Base-by-base conservation (phyloP, 2,329 filamentous ascomycete species). In the Bipolaris sorokiniana region DNA sequence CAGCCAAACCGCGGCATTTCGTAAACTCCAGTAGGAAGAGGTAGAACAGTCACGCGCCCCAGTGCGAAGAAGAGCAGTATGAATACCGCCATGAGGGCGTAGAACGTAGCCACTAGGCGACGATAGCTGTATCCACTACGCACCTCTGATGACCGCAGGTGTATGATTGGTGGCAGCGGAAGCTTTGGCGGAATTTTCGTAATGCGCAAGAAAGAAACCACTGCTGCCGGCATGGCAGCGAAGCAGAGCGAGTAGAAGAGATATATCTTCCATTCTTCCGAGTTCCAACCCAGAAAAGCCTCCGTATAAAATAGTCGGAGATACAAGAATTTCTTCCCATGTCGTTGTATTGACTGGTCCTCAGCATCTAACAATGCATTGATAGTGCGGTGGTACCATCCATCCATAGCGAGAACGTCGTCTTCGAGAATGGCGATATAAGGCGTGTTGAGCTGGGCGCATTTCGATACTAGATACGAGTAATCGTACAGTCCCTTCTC, bases 221-320 rank as follows among this genome's bases (percentile, higher is more conserved):
- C 51, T n/a, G 54, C 36, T 20, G 64, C 66, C 7, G 65, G 63
- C 3, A 69, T 33, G 15, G 41, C 40, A 31, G 68, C 63, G 5
- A 66, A 56, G 48, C 38, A 63, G 4, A 76, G 31, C 1, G 77
- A 79, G 54, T 66, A 73, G 34, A 71, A 65, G 2, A 79, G 54
- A 49, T 80, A 79, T 5, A 54, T 68, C 1, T 51, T 62, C 78
- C 77, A 80, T 31, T 77, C 63, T 58, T 81, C 78, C 6, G 68
- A 68, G 52, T 81, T 80, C 80, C 79, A 81, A 47, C 79, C 78
- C 2, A 79, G 70, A 45, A 78, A 78, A 48, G 77, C 68, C 51
- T 81, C 79, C 0, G 78, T 80, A 55, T 80, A 81, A 67, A 82
- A 82, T 11, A 82, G 68, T 2, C 79, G 78, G 15, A 82, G 69